Conservation (phyloP, 1,139 yeast species). For the Hemisphaericaspora xylanilytica region DNA sequence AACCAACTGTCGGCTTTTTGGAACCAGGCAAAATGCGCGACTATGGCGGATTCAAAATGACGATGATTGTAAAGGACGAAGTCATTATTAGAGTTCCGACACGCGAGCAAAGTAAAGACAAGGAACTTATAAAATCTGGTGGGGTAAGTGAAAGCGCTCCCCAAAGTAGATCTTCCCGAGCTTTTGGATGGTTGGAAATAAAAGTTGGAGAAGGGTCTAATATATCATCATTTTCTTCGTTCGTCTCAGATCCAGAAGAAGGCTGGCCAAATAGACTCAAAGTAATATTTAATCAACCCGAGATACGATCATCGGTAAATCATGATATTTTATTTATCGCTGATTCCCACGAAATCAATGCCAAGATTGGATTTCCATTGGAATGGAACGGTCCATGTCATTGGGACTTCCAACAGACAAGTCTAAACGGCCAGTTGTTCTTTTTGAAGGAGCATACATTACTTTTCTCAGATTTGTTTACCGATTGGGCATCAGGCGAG, state of each 20-base stretch:
- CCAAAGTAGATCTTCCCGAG: conserved; percentile 30
- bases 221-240: conserved; percentile 46
- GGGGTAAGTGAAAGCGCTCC: conserved; percentile 9
- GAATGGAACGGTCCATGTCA: conserved; percentile 75
- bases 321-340: conserved; percentile 77
- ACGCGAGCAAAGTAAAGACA: conserved; percentile 79
- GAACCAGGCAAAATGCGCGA: conserved; percentile 51
- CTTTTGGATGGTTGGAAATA: conserved; percentile 92
- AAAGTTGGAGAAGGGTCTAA: conserved; percentile 56
- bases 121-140: conserved; percentile 24
- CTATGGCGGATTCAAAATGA: conserved; percentile 55
- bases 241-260: conserved; percentile 45
- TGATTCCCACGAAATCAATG: conserved; percentile 52
- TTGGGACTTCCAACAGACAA: conserved; percentile 61
- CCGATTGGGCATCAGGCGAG: conserved; percentile 77
- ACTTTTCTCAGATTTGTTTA: conserved; percentile 66
- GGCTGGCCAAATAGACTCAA: conserved; percentile 62
- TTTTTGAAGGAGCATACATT: conserved; percentile 82
- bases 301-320: conserved; percentile 78
- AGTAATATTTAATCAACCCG: conserved; percentile 54
- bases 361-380: conserved; percentile 67
- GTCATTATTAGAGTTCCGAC: conserved; percentile 76
- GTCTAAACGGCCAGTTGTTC: conserved; percentile 57
- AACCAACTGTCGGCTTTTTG: conserved; percentile 37
- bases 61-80: conserved; percentile 58